Percentiles rank a stretch among this genome's conserved stretches.
Evolutionary conservation across 1,284 basidiomycete species (phyloP).

Genomic region (Malassezia sp.): DNA sequence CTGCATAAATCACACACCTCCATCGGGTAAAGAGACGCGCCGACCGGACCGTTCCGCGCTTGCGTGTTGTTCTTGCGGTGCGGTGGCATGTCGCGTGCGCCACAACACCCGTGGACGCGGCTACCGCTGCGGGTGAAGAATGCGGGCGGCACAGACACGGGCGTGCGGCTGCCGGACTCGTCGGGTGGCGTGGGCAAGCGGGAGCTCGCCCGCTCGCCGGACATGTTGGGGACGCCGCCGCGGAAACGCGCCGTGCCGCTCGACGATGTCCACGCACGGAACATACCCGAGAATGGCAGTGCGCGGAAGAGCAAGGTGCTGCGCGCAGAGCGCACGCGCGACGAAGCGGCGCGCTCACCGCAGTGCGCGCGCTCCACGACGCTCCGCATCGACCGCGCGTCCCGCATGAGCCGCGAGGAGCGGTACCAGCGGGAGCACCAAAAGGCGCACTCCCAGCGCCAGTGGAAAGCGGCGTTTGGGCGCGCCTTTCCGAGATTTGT

Average conservation of each 20-base stretch:
- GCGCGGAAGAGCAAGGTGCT: slow-evolving; percentile 23
- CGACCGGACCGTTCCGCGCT: too few relatives aligned
- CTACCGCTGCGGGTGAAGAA: slow-evolving; percentile 13
- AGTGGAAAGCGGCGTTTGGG: slow-evolving; percentile 27
- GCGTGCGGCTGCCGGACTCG: neutral
- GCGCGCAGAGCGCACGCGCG: slow-evolving; percentile 20
- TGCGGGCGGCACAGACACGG: neutral
- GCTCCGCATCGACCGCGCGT: slow-evolving; percentile 23
- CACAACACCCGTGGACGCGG: slow-evolving; percentile 7
- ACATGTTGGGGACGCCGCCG: slow-evolving; percentile 23
- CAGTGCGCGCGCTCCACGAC: slow-evolving; percentile 21
- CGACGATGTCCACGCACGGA: slow-evolving; percentile 38
- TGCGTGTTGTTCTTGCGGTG: too few relatives aligned
- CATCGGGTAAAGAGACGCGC: too few relatives aligned
- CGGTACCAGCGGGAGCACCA: slow-evolving; percentile 23
- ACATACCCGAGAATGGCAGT: slow-evolving; percentile 17
- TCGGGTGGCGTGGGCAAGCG: neutral
- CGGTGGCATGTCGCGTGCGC: slow-evolving; percentile 13
- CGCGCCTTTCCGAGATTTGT: slow-evolving; percentile 38
- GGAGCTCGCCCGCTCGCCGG: neutral
- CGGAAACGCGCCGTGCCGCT: slow-evolving; percentile 40
- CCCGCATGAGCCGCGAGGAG: slow-evolving; percentile 28
- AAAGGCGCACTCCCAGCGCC: slow-evolving; percentile 22
- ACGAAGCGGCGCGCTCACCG: neutral
- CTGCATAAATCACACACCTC: too few relatives aligned